A percentile compares a stretch with the other conserved stretches of the same genome.
Conservation (phyloP, 495 filamentous ascomycete species). For the Neurospora terricola region DNA sequence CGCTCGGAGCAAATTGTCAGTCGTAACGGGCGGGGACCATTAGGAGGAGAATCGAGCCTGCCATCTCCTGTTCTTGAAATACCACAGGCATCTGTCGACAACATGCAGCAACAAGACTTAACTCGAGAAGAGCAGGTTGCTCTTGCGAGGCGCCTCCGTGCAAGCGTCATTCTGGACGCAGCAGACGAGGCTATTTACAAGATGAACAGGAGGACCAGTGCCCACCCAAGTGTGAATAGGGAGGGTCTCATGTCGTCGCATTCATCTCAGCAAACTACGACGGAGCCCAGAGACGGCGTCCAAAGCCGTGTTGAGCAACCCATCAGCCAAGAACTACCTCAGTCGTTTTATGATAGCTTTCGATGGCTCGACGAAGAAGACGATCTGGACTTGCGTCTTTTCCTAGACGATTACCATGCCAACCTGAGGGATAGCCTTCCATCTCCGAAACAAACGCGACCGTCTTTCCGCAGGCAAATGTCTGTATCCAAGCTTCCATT, state of each 20-base stretch:
- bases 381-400: conserved; percentile 59
- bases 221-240: conserved; percentile 3
- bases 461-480: conserved; percentile 42
- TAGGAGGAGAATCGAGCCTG: not conserved
- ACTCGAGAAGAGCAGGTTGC: conserved; percentile 61
- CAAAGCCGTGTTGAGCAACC: conserved; percentile 26
- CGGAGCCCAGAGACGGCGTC: conserved; percentile 12
- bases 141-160: conserved; percentile 44
- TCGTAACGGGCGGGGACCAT: conserved; percentile 14
- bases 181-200: conserved; percentile 57
- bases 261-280: not conserved
- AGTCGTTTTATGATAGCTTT: conserved; percentile 55
- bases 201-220: conserved; percentile 31
- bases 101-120: conserved; percentile 27
- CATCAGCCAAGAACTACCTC: conserved; percentile 32
- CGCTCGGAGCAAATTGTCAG: conserved; percentile 29
- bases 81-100: not conserved
- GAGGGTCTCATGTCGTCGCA: conserved; percentile 29
- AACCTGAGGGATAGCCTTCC: conserved; percentile 34
- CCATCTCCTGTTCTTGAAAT: conserved; percentile 30
- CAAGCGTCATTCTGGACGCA: conserved; percentile 57
- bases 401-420: conserved; percentile 44
- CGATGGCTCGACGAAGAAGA: conserved; percentile 75
- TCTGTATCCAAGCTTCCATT: conserved; percentile 47
- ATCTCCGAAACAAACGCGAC: conserved; percentile 29